Conservation (phyloP, 805 yeast species). For the Yamadazyma olivae region DNA sequence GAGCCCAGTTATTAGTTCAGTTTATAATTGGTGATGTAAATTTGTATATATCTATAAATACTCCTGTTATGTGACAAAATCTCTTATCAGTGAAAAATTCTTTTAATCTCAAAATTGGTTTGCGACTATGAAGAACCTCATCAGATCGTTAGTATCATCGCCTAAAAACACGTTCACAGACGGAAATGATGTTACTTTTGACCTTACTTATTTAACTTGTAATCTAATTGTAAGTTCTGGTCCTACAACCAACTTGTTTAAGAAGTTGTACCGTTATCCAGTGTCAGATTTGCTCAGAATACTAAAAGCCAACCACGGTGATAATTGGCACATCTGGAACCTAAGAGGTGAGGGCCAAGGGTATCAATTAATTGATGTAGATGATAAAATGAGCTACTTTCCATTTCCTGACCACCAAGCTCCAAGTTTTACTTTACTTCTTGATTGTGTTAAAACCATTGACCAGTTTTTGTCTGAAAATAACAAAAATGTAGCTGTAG, state of each 20-base stretch:
- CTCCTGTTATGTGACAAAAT: too few relatives aligned
- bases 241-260: slow-evolving; percentile 51
- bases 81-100: too few relatives aligned
- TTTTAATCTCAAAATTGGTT: too few relatives aligned
- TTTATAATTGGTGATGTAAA: too few relatives aligned
- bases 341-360: slow-evolving; percentile 57
- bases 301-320: slow-evolving; percentile 45
- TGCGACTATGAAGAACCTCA: not conserved
- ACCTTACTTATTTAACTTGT: slow-evolving; percentile 64
- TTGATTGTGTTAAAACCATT: slow-evolving; percentile 44
- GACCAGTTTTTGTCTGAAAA: slow-evolving; percentile 33
- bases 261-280: slow-evolving; percentile 50
- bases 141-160: slow-evolving; percentile 14
- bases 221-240: slow-evolving; percentile 72
- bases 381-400: slow-evolving; percentile 29
- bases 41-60: too few relatives aligned
- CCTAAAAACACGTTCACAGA: slow-evolving; percentile 8
- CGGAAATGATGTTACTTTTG: slow-evolving; percentile 33
- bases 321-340: slow-evolving; percentile 72
- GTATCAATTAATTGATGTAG: slow-evolving; percentile 37
- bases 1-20: too few relatives aligned
- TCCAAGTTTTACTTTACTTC: slow-evolving; percentile 57
- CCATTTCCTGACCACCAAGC: slow-evolving; percentile 82
- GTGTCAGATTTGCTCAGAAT: slow-evolving; percentile 48
- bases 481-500: slow-evolving; percentile 51